Percentiles rank a stretch among this genome's conserved stretches.
Evolutionary conservation across 208 protist species (phyloP).

Genomic region (Trypanosoma avium): DNA sequence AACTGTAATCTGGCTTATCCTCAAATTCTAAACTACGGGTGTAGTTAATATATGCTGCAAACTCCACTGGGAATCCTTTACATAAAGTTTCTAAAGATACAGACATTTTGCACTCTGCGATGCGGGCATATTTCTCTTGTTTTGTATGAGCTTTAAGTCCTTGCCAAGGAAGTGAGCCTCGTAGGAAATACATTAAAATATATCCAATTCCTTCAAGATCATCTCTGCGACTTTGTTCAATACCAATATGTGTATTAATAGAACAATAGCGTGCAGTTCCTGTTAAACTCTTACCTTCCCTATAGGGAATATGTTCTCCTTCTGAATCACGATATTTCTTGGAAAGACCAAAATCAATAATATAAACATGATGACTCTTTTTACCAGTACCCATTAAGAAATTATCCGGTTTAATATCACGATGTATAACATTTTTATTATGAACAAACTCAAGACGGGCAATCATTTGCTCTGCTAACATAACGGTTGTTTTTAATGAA

Average conservation of each 20-base stretch:
- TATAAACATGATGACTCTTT: conserved; percentile 92
- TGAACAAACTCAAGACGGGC: conserved; percentile 91
- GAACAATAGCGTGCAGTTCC: conserved; percentile 99
- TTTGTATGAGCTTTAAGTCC: conserved; percentile 96
- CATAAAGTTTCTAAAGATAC: conserved; percentile 96
- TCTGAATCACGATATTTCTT: conserved; percentile 99
- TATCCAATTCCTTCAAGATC: conserved; percentile 99
- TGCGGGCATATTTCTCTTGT: conserved; percentile 99
- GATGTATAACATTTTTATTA: conserved; percentile 91
- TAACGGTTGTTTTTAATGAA: conserved; percentile 91
- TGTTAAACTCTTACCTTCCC: conserved; percentile 99
- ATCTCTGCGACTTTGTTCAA: conserved; percentile 96
- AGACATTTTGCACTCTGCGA: conserved; percentile 97
- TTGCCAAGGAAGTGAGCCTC: conserved; percentile 98
- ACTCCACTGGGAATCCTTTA: conserved; percentile 93
- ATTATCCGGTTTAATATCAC: conserved; percentile 96
- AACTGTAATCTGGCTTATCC: conserved; percentile 99
- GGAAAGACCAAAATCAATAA: conserved; percentile 99
- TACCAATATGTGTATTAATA: conserved; percentile 99
- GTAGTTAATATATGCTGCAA: conserved; percentile 98
- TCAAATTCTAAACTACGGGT: conserved; percentile 96
- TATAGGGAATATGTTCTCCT: conserved; percentile 99
- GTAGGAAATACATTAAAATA: conserved; percentile 99
- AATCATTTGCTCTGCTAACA: conserved; percentile 94
- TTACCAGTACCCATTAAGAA: conserved; percentile 92